These are phyloP conservation scores for Diaporthe australafricana DNA, from an alignment of 2,329 filamentous ascomycete species.

Conservation along the genomic window DNA sequence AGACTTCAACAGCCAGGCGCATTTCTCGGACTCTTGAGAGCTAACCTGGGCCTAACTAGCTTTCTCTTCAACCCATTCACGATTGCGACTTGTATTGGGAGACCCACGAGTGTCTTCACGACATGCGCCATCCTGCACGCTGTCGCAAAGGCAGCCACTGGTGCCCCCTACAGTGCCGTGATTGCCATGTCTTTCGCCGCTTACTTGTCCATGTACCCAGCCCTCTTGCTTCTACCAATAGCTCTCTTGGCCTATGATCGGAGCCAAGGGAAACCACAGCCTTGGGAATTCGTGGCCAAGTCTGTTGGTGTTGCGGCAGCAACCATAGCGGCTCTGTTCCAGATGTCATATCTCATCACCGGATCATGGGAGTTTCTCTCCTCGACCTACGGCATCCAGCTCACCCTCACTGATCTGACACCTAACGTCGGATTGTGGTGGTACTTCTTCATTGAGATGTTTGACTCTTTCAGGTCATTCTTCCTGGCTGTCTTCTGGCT, in stretches of 20 bases:
- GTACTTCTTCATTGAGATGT: conserved; percentile 99
- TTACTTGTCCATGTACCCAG: conserved; percentile 92
- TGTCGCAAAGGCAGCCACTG: conserved; percentile 81
- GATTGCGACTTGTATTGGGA: conserved; percentile 88
- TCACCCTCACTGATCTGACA: conserved; percentile 90
- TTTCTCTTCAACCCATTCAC: conserved; percentile 97
- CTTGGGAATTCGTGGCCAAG: conserved; percentile 65
- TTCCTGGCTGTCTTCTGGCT: conserved; percentile 99
- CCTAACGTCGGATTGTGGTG: conserved; percentile 98
- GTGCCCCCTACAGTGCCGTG: conserved; percentile 80
- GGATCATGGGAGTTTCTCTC: conserved; percentile 88
- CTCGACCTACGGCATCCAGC: conserved; percentile 92
- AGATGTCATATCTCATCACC: conserved; percentile 79
- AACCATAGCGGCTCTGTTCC: conserved; percentile 72
- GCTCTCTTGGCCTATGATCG: conserved; percentile 84
- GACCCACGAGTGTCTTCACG: conserved; percentile 89
- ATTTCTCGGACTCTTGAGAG: not conserved
- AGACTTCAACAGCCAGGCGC: conserved; percentile 42
- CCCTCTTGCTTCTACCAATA: conserved; percentile 86
- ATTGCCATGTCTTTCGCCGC: conserved; percentile 87
- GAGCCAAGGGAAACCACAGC: conserved; percentile 23
- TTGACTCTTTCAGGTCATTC: conserved; percentile 96
- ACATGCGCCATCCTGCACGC: conserved; percentile 89
- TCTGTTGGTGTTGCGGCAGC: conserved; percentile 65
- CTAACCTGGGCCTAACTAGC: conserved; percentile 54